Percentiles rank a stretch among this genome's conserved stretches.
Conservation (phyloP, 257 asterid genomes). For the Gardenia jasminoides region DNA sequence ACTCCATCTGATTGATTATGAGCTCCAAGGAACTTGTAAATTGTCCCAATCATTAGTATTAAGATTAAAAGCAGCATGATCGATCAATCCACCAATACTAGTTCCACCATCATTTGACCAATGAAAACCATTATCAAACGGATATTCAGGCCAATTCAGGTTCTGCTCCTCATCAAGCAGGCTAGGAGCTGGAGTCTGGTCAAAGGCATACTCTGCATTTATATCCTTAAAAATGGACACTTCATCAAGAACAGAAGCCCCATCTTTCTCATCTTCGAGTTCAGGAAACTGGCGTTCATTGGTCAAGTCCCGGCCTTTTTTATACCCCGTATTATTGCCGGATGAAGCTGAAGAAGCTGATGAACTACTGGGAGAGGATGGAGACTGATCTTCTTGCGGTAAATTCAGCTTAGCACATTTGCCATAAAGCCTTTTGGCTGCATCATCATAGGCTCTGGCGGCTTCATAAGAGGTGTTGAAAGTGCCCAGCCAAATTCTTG, state of each 20-base stretch:
- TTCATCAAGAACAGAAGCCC: constrained; percentile 42
- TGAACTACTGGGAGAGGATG: background rate
- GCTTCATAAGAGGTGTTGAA: constrained; percentile 67
- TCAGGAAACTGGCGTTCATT: background rate
- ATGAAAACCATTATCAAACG: constrained; percentile 17
- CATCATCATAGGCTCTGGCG: constrained; percentile 71
- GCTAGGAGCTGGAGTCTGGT: constrained; percentile 57
- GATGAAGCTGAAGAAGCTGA: background rate
- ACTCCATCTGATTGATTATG: too few species aligned
- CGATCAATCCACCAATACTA: background rate
- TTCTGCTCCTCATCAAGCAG: constrained; percentile 43
- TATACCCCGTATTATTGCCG: background rate
- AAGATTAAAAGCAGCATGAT: background rate
- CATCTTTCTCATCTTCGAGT: constrained; percentile 13
- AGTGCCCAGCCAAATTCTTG: constrained; percentile 77
- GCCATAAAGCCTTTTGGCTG: constrained; percentile 59
- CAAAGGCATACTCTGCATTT: constrained; percentile 29
- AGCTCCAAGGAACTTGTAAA: background rate
- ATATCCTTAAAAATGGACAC: constrained; percentile 42
- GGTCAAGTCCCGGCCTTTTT: background rate
- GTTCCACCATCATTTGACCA: constrained; percentile 21
- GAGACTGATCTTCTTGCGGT: background rate
- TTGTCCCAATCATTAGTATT: background rate
- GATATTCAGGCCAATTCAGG: constrained; percentile 37
- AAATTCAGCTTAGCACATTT: constrained; percentile 59